Evolutionary conservation across 2,329 filamentous ascomycete genomes (phyloP).

Genomic region (Colletotrichum falcatum): DNA sequence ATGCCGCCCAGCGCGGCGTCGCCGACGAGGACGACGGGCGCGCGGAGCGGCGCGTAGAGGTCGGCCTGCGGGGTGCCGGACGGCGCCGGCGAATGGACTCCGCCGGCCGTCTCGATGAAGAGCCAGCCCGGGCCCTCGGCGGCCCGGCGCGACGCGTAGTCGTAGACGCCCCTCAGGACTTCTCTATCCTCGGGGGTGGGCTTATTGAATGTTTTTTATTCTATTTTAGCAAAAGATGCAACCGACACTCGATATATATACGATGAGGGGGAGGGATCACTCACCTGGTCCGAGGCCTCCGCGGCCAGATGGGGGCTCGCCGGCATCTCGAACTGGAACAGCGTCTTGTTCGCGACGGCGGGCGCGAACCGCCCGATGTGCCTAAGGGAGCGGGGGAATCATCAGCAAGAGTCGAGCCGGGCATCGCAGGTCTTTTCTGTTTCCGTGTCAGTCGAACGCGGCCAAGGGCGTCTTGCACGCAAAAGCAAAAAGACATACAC

Average conservation of each 20-base stretch:
- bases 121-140: slow-evolving; percentile 64
- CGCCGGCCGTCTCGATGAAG: slow-evolving; percentile 85
- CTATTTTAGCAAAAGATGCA: too few species aligned
- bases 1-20: slow-evolving; percentile 84
- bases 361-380: slow-evolving; percentile 72
- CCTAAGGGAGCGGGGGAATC: slow-evolving; percentile 51
- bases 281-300: slow-evolving; percentile 54
- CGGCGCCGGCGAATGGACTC: slow-evolving; percentile 82
- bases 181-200: slow-evolving; percentile 61
- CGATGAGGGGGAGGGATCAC: slow-evolving; percentile 43
- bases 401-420: slow-evolving; percentile 7
- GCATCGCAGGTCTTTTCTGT: slow-evolving; percentile 20
- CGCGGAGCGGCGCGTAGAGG: slow-evolving; percentile 78
- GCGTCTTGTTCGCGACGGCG: slow-evolving; percentile 61
- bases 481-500: slow-evolving; percentile 55
- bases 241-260: too few species aligned
- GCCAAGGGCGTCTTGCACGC: too few species aligned
- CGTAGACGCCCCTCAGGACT: slow-evolving; percentile 62
- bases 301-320: slow-evolving; percentile 85
- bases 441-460: too few species aligned
- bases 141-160: slow-evolving; percentile 58
- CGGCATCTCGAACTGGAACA: slow-evolving; percentile 79
- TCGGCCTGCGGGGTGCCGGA: slow-evolving; percentile 83
- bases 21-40: slow-evolving; percentile 79
- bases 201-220: background rate